A percentile compares a stretch with the other conserved stretches of the same genome.
phyloP scores from a whole-genome alignment of 1,284 basidiomycete genomes.

The Ustilago shanxiensis region DNA sequence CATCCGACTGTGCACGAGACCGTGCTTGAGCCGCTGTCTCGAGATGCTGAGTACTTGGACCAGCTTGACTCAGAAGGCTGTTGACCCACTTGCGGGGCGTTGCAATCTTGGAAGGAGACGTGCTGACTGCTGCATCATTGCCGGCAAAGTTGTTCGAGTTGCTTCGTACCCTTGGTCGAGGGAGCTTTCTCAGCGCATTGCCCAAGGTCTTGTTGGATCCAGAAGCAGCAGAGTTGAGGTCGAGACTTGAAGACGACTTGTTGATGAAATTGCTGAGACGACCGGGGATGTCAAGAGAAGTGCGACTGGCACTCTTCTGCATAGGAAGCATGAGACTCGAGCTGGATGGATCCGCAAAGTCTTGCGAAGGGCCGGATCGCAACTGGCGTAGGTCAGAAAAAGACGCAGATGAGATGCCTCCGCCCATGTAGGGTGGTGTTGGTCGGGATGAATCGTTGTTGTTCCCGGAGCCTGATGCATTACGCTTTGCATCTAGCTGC shows the following conservation, averaged over 20 bases:
- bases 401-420: slow-evolving; percentile 42
- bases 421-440: slow-evolving; percentile 30
- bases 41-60: slow-evolving; percentile 26
- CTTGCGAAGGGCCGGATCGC: slow-evolving; percentile 12
- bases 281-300: slow-evolving; percentile 44
- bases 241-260: slow-evolving; percentile 44
- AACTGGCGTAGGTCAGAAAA: slow-evolving; percentile 34
- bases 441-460: not conserved
- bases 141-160: slow-evolving; percentile 20
- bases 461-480: slow-evolving; percentile 21
- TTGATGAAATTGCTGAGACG: slow-evolving; percentile 39
- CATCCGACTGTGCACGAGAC: slow-evolving; percentile 26
- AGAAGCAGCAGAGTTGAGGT: slow-evolving; percentile 26
- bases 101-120: slow-evolving; percentile 29
- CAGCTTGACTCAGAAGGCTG: slow-evolving; percentile 32
- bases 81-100: slow-evolving; percentile 53
- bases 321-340: slow-evolving; percentile 37
- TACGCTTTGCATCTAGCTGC: slow-evolving; percentile 44
- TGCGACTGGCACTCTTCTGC: slow-evolving; percentile 36
- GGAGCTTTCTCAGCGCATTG: slow-evolving; percentile 34
- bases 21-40: slow-evolving; percentile 44
- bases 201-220: slow-evolving; percentile 14
- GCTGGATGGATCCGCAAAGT: slow-evolving; percentile 10
- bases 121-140: slow-evolving; percentile 10
- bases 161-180: slow-evolving; percentile 30